Evolutionary conservation across 768 basidiomycete species (phyloP).

Genomic region (Agrocybe chaxingu): DNA sequence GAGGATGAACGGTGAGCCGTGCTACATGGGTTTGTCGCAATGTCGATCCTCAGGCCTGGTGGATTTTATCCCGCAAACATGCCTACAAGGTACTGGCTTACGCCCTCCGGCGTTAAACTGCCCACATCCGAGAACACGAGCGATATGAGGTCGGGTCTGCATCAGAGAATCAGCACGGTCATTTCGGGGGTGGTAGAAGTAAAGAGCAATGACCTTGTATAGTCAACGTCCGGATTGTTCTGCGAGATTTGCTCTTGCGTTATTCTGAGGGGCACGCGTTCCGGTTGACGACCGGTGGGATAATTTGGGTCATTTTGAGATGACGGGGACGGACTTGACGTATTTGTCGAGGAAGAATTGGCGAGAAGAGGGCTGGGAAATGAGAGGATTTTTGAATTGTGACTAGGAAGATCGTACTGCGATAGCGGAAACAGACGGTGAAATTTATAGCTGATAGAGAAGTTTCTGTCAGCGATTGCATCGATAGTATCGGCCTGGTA

Average conservation of each 20-base stretch:
- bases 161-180: constrained; percentile 14
- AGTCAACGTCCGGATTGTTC: constrained; percentile 90
- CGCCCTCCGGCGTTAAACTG: constrained; percentile 87
- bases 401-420: constrained; percentile 84
- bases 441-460: constrained; percentile 82
- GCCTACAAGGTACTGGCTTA: constrained; percentile 92
- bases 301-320: constrained; percentile 11
- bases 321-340: constrained; percentile 11
- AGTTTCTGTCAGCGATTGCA: constrained; percentile 15
- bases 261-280: constrained; percentile 45
- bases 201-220: constrained; percentile 65
- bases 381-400: constrained; percentile 71
- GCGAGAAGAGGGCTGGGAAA: constrained; percentile 46
- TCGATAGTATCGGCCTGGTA: constrained; percentile 19
- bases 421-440: constrained; percentile 93
- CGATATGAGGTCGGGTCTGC: constrained; percentile 87
- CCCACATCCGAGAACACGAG: constrained; percentile 95
- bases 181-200: constrained; percentile 5
- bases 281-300: constrained; percentile 17
- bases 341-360: constrained; percentile 20
- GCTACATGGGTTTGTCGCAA: constrained; percentile 14
- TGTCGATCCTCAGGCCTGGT: constrained; percentile 11
- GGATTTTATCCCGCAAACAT: constrained; percentile 74
- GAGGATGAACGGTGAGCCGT: constrained; percentile 8
- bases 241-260: constrained; percentile 77